Conservation (phyloP, 345 rosid genomes). For the Salix brachista region DNA sequence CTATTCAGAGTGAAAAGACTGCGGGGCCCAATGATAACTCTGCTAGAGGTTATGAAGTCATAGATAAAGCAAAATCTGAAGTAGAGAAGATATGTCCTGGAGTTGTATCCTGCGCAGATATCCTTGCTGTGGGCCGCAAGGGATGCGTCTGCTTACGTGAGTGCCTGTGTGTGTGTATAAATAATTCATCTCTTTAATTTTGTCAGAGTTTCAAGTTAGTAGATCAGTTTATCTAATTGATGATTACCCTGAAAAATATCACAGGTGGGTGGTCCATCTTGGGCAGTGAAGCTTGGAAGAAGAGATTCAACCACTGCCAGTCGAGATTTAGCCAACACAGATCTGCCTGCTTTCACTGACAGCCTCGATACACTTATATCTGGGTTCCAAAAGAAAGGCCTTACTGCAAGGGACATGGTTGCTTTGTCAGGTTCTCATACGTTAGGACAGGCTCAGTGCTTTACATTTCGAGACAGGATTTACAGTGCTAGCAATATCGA, state of each 20-base stretch:
- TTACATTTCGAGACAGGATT: constrained; percentile 1
- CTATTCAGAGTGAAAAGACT: not conserved
- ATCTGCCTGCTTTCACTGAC: constrained; percentile 18
- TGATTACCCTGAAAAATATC: too few relatives aligned
- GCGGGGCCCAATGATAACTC: not conserved
- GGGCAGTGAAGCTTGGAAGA: not conserved
- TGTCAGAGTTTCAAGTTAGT: not conserved
- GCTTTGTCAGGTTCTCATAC: constrained; percentile 19
- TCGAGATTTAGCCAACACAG: constrained; percentile 12
- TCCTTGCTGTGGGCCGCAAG: not conserved
- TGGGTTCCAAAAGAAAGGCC: constrained; percentile 27
- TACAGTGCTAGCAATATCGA: not conserved
- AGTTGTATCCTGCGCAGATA: not conserved
- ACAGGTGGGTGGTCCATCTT: not conserved
- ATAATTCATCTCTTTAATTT: not conserved
- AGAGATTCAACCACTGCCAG: not conserved
- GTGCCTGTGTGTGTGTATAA: not conserved
- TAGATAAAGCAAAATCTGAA: not conserved
- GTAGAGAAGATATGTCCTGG: not conserved
- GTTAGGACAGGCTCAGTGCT: constrained; percentile 1
- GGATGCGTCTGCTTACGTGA: not conserved
- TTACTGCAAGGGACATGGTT: constrained; percentile 32
- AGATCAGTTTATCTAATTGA: not conserved
- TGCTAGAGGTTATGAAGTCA: not conserved
- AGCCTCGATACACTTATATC: constrained; percentile 12